These are phyloP conservation scores for Exophiala xenobiotica DNA, from an alignment of 2,329 filamentous ascomycete genomes.

Conservation along the genomic window DNA sequence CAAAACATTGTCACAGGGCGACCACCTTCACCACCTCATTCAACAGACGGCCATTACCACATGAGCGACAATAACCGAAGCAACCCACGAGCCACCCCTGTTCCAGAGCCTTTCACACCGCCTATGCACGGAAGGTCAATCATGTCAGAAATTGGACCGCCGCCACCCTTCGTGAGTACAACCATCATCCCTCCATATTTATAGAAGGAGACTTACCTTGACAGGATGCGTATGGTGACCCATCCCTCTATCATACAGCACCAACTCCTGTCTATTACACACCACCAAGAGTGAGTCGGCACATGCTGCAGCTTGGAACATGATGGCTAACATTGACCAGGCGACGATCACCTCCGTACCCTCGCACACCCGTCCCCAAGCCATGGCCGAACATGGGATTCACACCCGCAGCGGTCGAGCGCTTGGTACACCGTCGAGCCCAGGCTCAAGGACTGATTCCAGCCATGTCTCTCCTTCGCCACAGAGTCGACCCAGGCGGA, in stretches of 20 bases:
- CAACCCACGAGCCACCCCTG: constrained; percentile 1
- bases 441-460: constrained; percentile 11
- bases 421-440: constrained; percentile 26
- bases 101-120: constrained; percentile 23
- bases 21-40: constrained; percentile 29
- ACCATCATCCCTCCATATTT: not conserved
- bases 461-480: constrained; percentile 38
- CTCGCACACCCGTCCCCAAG: constrained; percentile 19
- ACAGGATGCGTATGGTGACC: constrained; percentile 29
- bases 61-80: constrained; percentile 12
- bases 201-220: constrained; percentile 14
- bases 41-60: constrained; percentile 24
- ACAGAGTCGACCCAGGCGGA: constrained; percentile 33
- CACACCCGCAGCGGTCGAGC: constrained; percentile 30
- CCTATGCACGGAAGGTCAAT: constrained; percentile 19
- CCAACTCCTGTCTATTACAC: constrained; percentile 23
- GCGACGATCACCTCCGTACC: constrained; percentile 18
- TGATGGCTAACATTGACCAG: constrained; percentile 18
- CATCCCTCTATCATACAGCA: constrained; percentile 25
- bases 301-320: not conserved
- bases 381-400: constrained; percentile 12
- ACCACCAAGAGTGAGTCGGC: constrained; percentile 23
- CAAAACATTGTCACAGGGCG: constrained; percentile 11
- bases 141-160: constrained; percentile 9
- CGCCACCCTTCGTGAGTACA: constrained; percentile 26